A percentile compares a stretch with the other conserved stretches of the same genome.
Evolutionary conservation across 768 basidiomycete genomes (phyloP).

Genomic region (Gyrodon lividus): DNA sequence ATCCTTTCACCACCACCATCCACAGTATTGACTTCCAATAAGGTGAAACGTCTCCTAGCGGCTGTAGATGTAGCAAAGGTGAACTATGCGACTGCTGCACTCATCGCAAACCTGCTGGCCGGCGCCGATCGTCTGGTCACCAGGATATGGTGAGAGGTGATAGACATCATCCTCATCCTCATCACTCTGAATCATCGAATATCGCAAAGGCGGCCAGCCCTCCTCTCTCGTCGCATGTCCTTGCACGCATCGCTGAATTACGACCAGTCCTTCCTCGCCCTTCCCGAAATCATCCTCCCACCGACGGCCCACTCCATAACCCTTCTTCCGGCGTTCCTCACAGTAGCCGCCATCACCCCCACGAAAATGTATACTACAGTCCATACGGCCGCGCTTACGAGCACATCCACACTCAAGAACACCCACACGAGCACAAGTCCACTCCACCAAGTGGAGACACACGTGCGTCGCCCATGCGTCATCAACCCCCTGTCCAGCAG

Average conservation of each 20-base stretch:
- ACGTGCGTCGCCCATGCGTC: conserved; percentile 21
- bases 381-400: conserved; percentile 73
- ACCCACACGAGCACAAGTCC: conserved; percentile 23
- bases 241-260: conserved; percentile 61
- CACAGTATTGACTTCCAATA: conserved; percentile 45
- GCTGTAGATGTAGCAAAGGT: conserved; percentile 46
- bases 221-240: conserved; percentile 45
- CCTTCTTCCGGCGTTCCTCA: conserved; percentile 47
- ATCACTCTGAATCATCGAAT: conserved; percentile 17
- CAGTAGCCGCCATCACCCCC: conserved; percentile 43
- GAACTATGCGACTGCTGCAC: conserved; percentile 58
- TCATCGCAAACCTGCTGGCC: conserved; percentile 44
- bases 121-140: conserved; percentile 32
- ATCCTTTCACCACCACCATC: conserved; percentile 37
- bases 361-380: conserved; percentile 54
- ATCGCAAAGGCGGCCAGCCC: conserved; percentile 10
- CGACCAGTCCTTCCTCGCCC: conserved; percentile 73
- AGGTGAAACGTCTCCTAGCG: conserved; percentile 46
- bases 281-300: conserved; percentile 16
- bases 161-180: conserved; percentile 18
- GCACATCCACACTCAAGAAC: conserved; percentile 39
- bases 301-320: conserved; percentile 43
- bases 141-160: conserved; percentile 30
- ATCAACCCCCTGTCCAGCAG: conserved; percentile 26
- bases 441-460: conserved; percentile 13